Conservation (phyloP, 164 flowering plant genomes). For the Chimonanthus salicifolius region DNA sequence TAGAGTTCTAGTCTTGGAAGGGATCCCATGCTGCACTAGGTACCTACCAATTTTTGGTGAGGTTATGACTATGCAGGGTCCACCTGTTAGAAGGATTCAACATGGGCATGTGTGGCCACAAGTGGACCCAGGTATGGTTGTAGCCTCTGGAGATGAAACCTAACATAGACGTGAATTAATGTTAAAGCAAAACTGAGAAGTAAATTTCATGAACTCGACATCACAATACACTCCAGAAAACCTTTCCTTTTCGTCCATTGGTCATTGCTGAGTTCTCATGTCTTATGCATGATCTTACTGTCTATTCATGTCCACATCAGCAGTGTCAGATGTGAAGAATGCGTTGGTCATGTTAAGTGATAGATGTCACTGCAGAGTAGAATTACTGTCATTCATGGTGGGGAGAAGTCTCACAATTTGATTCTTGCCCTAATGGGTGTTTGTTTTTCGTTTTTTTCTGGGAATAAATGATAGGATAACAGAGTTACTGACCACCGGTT, state of each 20-base stretch:
- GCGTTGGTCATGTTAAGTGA: not conserved
- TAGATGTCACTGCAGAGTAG: not conserved
- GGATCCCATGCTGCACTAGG: too few species aligned
- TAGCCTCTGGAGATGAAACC: not conserved
- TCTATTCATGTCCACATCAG: not conserved
- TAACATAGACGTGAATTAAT: not conserved
- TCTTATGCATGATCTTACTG: not conserved
- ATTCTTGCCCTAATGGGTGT: not conserved
- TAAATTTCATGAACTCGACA: not conserved
- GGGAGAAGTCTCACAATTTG: not conserved
- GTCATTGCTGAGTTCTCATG: not conserved
- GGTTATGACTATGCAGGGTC: not conserved
- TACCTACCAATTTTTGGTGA: too few species aligned
- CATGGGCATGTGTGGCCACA: not conserved
- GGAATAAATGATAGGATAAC: constrained; percentile 54
- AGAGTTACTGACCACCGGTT: constrained; percentile 94
- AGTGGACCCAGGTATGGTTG: not conserved
- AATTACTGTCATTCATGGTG: not conserved
- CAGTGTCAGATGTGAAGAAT: too few species aligned
- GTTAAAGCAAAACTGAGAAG: not conserved
- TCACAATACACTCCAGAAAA: not conserved
- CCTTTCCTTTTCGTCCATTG: not conserved
- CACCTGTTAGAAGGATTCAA: not conserved
- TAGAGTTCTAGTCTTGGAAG: too few species aligned
- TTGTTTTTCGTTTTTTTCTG: not conserved